phyloP scores from a whole-genome alignment of 1,284 basidiomycete species.

The Austroboletus novae-zelandiae region DNA sequence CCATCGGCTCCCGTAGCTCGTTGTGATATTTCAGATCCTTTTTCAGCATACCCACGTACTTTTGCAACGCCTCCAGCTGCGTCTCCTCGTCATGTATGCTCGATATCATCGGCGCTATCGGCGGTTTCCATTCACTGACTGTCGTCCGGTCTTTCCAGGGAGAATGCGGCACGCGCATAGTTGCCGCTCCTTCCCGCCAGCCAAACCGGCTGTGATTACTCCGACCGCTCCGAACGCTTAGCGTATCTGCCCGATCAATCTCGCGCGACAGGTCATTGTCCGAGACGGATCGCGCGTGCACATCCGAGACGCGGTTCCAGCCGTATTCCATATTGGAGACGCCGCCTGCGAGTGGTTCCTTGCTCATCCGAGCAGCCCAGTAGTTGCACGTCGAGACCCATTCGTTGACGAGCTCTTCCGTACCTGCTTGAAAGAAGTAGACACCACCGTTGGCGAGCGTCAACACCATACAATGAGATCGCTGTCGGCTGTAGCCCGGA shows the following conservation, averaged over 20 bases:
- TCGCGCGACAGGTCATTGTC: constrained; percentile 55
- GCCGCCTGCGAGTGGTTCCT: constrained; percentile 91
- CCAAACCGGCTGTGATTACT: constrained; percentile 67
- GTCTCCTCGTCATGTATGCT: constrained; percentile 90
- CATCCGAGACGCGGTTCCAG: constrained; percentile 79
- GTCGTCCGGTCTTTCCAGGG: constrained; percentile 75
- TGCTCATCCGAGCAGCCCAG: constrained; percentile 92
- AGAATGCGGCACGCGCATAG: constrained; percentile 59
- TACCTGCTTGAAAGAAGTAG: constrained; percentile 97
- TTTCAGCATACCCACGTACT: constrained; percentile 76
- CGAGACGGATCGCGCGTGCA: constrained; percentile 55
- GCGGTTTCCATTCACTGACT: constrained; percentile 94
- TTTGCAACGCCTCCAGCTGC: constrained; percentile 83
- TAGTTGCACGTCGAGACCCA: constrained; percentile 99
- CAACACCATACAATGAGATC: constrained; percentile 95
- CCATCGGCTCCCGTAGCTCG: constrained; percentile 82
- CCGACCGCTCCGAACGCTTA: constrained; percentile 69
- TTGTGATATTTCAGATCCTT: constrained; percentile 83
- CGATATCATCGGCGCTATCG: constrained; percentile 77
- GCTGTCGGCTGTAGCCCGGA: constrained; percentile 86
- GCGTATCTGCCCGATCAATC: constrained; percentile 52
- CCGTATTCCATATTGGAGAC: constrained; percentile 99
- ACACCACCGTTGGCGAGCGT: constrained; percentile 86
- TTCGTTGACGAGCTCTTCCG: constrained; percentile 94
- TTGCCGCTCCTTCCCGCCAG: constrained; percentile 61